These are phyloP conservation scores for Flaveria ramosissima DNA, from an alignment of 129 eudicot genomes.

Conservation along the genomic window DNA sequence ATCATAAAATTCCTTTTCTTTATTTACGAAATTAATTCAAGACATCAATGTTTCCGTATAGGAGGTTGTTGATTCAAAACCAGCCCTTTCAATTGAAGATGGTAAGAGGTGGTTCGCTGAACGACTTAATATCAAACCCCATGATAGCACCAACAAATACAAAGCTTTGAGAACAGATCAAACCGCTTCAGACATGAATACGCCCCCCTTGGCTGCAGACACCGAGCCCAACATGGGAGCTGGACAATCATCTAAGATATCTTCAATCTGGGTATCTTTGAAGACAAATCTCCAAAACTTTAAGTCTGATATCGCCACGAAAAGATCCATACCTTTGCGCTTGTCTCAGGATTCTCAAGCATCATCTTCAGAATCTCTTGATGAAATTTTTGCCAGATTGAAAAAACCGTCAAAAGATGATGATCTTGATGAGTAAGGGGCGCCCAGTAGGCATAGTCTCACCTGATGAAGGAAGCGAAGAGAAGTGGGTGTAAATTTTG, in stretches of 20 bases:
- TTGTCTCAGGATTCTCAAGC: slow-evolving; percentile 47
- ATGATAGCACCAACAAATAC: slow-evolving; percentile 38
- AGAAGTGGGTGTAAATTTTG: slow-evolving; percentile 41
- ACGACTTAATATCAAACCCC: slow-evolving; percentile 23
- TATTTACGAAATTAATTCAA: neutral
- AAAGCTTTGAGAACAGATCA: slow-evolving; percentile 45
- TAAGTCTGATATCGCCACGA: slow-evolving; percentile 56
- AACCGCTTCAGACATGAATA: slow-evolving; percentile 29
- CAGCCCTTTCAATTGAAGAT: slow-evolving; percentile 37
- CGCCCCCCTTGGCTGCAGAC: slow-evolving; percentile 1
- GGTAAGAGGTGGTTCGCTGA: slow-evolving; percentile 32
- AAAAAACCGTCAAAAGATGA: slow-evolving; percentile 50
- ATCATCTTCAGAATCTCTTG: slow-evolving; percentile 71
- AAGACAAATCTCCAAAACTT: slow-evolving; percentile 59
- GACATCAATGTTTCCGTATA: slow-evolving; percentile 15
- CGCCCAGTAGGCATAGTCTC: slow-evolving; percentile 30
- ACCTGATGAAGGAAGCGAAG: slow-evolving; percentile 30
- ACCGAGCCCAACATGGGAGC: neutral
- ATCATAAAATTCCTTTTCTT: neutral
- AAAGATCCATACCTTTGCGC: slow-evolving; percentile 56
- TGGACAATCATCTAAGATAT: slow-evolving; percentile 44
- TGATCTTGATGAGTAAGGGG: slow-evolving; percentile 37
- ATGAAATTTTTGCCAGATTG: slow-evolving; percentile 71
- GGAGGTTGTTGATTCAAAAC: slow-evolving; percentile 44
- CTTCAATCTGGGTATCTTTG: slow-evolving; percentile 71